Evolutionary conservation across 2,329 filamentous ascomycete species (phyloP).

Genomic region (Myriangium duriaei): DNA sequence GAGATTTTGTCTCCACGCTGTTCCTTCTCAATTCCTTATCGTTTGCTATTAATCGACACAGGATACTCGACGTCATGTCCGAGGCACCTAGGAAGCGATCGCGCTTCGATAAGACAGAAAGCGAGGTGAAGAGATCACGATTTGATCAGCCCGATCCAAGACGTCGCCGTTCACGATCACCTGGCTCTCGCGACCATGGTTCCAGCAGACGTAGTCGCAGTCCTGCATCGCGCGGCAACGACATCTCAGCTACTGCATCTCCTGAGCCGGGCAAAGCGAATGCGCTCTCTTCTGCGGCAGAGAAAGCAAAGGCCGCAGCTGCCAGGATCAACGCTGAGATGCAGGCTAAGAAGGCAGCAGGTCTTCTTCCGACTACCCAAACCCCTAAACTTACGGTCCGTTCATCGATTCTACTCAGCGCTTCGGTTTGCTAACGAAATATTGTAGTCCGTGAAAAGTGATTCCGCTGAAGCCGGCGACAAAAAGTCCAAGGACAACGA

Average conservation of each 20-base stretch:
- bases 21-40: too few species aligned
- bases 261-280: constrained; percentile 52
- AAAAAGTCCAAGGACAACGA: constrained; percentile 46
- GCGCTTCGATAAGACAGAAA: constrained; percentile 85
- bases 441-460: too few species aligned
- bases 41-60: too few species aligned
- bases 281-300: constrained; percentile 21
- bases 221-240: constrained; percentile 48
- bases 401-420: constrained; percentile 37
- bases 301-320: constrained; percentile 72
- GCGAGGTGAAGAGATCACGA: constrained; percentile 46
- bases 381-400: constrained; percentile 45
- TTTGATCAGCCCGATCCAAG: background rate
- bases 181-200: constrained; percentile 48
- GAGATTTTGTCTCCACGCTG: too few species aligned
- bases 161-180: constrained; percentile 64
- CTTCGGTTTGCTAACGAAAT: constrained; percentile 25
- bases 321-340: constrained; percentile 38
- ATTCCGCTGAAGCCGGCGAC: too few species aligned
- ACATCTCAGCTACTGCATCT: constrained; percentile 27
- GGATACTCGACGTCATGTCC: too few species aligned
- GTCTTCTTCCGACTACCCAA: constrained; percentile 1
- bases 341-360: constrained; percentile 52
- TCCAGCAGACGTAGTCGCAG: constrained; percentile 67
- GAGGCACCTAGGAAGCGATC: constrained; percentile 78